phyloP scores from a whole-genome alignment of 495 filamentous ascomycete species.

The Chaetomium fimeti region DNA sequence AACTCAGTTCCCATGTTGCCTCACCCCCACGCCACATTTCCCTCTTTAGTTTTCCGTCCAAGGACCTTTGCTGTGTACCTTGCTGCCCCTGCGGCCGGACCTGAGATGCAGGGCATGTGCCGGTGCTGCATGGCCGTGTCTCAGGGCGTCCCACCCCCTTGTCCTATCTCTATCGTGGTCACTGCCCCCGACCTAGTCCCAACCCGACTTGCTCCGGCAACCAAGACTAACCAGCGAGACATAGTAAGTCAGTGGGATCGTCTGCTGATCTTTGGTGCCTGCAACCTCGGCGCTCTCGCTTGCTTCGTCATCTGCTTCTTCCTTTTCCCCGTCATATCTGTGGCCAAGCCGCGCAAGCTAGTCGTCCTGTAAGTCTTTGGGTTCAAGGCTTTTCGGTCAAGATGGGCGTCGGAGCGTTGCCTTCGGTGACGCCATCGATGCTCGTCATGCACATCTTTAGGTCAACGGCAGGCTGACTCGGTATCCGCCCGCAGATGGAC shows the following conservation, averaged over 20 bases:
- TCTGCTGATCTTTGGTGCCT: constrained; percentile 83
- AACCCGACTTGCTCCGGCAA: constrained; percentile 15
- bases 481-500: constrained; percentile 69
- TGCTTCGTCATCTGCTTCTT: constrained; percentile 92
- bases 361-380: constrained; percentile 80
- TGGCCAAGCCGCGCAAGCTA: constrained; percentile 83
- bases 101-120: constrained; percentile 42
- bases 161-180: constrained; percentile 15
- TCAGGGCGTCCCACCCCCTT: constrained; percentile 23
- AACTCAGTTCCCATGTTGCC: constrained; percentile 25
- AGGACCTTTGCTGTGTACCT: constrained; percentile 10
- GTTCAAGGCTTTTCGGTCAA: not conserved
- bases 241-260: constrained; percentile 98
- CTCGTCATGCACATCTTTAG: not conserved
- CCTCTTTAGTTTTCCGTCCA: constrained; percentile 23
- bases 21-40: constrained; percentile 23
- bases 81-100: constrained; percentile 30
- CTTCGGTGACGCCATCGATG: not conserved
- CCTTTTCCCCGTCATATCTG: constrained; percentile 71
- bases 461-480: constrained; percentile 16
- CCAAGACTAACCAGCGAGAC: constrained; percentile 36
- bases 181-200: not conserved
- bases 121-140: constrained; percentile 38
- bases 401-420: not conserved
- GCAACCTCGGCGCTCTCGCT: constrained; percentile 84